Evolutionary conservation across 805 yeast species (phyloP).

Genomic region (Metschnikowia gelsemii): DNA sequence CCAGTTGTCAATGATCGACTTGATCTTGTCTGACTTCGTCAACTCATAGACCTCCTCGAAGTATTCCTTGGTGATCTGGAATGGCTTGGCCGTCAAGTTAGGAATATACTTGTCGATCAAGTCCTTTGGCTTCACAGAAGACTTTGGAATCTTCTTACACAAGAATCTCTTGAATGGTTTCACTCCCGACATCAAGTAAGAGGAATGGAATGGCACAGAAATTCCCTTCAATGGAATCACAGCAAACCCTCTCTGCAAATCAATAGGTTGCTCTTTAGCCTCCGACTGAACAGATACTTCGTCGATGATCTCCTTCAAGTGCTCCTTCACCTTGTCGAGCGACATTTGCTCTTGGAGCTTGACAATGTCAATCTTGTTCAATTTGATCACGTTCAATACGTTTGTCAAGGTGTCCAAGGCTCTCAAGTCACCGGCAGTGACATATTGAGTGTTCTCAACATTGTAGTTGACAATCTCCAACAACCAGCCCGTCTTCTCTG

Average conservation of each 20-base stretch:
- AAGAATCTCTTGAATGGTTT: slow-evolving; percentile 98
- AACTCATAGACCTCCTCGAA: slow-evolving; percentile 92
- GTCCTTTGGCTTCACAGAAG: slow-evolving; percentile 92
- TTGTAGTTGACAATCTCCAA: slow-evolving; percentile 97
- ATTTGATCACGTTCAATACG: slow-evolving; percentile 87
- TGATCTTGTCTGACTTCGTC: slow-evolving; percentile 89
- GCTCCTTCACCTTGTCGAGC: slow-evolving; percentile 84
- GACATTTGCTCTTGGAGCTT: slow-evolving; percentile 80
- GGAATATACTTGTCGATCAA: slow-evolving; percentile 96
- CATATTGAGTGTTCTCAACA: slow-evolving; percentile 97
- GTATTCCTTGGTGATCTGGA: slow-evolving; percentile 92
- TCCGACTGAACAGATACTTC: slow-evolving; percentile 79
- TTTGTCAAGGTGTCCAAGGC: slow-evolving; percentile 91
- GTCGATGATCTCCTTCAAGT: slow-evolving; percentile 79
- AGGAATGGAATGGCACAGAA: slow-evolving; percentile 99
- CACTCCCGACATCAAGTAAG: slow-evolving; percentile 97
- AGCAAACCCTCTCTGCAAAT: slow-evolving; percentile 96
- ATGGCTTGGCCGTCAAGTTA: slow-evolving; percentile 97
- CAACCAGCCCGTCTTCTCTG: slow-evolving; percentile 84
- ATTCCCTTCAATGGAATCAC: slow-evolving; percentile 98
- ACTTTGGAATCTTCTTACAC: slow-evolving; percentile 91
- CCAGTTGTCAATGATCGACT: slow-evolving; percentile 92
- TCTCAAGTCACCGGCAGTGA: slow-evolving; percentile 97
- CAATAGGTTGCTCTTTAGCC: slow-evolving; percentile 95
- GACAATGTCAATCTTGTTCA: slow-evolving; percentile 91